Percentiles rank a stretch among this genome's conserved stretches.
Conservation (phyloP, 2,329 filamentous ascomycete species). For the Microsporum ferrugineum region DNA sequence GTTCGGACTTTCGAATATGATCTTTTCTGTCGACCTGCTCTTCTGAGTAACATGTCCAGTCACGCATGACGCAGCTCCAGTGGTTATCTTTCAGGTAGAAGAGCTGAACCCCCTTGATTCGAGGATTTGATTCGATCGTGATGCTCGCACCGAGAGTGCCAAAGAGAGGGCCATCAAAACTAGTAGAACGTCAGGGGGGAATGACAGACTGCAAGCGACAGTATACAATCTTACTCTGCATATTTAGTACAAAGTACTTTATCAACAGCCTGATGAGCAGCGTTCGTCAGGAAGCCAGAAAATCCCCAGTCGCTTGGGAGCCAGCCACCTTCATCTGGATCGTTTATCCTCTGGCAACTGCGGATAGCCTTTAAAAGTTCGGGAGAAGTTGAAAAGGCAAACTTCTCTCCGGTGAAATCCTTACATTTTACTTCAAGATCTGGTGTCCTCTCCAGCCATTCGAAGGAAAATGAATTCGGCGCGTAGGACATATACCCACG, state of each 20-base stretch:
- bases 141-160: neutral
- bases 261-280: neutral
- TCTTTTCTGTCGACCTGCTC: neutral
- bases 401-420: conserved; percentile 7
- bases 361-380: conserved; percentile 11
- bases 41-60: neutral
- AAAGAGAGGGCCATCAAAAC: conserved; percentile 9
- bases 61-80: conserved; percentile 10
- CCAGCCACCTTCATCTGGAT: neutral
- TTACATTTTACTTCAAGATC: conserved; percentile 12
- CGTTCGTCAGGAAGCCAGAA: conserved; percentile 10
- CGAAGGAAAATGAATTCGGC: conserved; percentile 9
- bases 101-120: neutral
- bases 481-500: neutral
- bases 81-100: conserved; percentile 3
- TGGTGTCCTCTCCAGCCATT: conserved; percentile 12
- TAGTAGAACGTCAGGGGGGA: too few relatives aligned
- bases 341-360: conserved; percentile 6
- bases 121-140: neutral
- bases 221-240: too few relatives aligned
- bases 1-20: conserved; percentile 12
- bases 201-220: too few relatives aligned
- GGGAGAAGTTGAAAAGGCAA: conserved; percentile 7
- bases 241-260: too few relatives aligned
- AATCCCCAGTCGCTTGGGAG: conserved; percentile 11